phyloP scores from a whole-genome alignment of 2,329 filamentous ascomycete genomes.

The Ophiosphaerella herpotricha region DNA sequence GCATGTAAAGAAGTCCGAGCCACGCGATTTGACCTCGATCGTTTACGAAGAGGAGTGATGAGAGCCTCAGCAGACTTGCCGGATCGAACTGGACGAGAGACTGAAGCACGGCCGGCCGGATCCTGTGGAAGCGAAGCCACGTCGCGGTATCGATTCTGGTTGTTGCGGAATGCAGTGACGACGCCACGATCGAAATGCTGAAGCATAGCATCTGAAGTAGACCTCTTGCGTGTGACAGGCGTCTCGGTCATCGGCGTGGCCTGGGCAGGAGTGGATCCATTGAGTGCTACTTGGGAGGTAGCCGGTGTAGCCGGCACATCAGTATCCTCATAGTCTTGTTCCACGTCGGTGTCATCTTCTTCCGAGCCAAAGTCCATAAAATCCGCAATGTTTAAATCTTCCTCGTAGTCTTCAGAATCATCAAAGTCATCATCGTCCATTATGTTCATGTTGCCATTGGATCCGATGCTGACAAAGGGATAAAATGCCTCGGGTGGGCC shows the following conservation, averaged over 20 bases:
- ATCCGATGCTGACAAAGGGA: conserved; percentile 61
- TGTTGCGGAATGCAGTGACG: conserved; percentile 47
- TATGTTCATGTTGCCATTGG: conserved; percentile 62
- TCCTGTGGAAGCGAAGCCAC: conserved; percentile 44
- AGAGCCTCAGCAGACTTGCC: conserved; percentile 47
- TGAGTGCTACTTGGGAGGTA: conserved; percentile 34
- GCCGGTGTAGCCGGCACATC: conserved; percentile 44
- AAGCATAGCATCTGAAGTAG: conserved; percentile 44
- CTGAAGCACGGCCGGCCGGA: conserved; percentile 41
- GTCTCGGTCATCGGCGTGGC: conserved; percentile 26
- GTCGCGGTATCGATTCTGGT: conserved; percentile 46
- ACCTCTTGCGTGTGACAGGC: conserved; percentile 32
- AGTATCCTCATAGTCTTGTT: conserved; percentile 43
- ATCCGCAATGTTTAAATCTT: conserved; percentile 50
- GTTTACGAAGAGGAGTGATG: conserved; percentile 46
- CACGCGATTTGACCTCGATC: conserved; percentile 34
- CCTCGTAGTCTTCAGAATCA: conserved; percentile 63
- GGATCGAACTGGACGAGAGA: conserved; percentile 43
- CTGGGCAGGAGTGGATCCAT: conserved; percentile 39
- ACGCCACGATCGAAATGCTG: conserved; percentile 57
- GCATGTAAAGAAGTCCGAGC: conserved; percentile 27
- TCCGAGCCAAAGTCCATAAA: conserved; percentile 47
- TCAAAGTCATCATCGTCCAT: conserved; percentile 62
- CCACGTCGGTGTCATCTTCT: conserved; percentile 40
- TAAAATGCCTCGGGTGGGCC: conserved; percentile 79